phyloP scores from a whole-genome alignment of 805 yeast species.

The Ogataea trehalophila region DNA sequence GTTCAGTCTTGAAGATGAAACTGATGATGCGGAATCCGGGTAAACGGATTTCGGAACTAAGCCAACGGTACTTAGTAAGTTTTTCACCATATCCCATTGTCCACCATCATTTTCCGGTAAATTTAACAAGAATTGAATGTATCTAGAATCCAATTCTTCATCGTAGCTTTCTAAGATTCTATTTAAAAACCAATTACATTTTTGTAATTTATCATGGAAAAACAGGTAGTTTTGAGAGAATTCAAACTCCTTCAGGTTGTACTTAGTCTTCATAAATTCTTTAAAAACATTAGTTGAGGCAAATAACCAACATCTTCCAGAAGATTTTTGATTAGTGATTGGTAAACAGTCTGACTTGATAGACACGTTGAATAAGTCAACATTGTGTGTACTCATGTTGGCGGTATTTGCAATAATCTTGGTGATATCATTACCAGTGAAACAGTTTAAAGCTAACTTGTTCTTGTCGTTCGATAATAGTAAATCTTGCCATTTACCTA shows the following conservation, averaged over 20 bases:
- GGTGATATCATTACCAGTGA: slow-evolving; percentile 43
- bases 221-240: slow-evolving; percentile 75
- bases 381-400: slow-evolving; percentile 24
- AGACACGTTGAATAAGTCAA: slow-evolving; percentile 39
- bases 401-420: slow-evolving; percentile 36
- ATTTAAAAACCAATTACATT: slow-evolving; percentile 75
- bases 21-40: slow-evolving; percentile 64
- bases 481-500: slow-evolving; percentile 42
- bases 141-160: slow-evolving; percentile 66
- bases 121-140: slow-evolving; percentile 57
- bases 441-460: slow-evolving; percentile 48
- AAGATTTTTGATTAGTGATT: slow-evolving; percentile 66
- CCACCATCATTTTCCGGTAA: slow-evolving; percentile 84
- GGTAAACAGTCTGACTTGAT: slow-evolving; percentile 55
- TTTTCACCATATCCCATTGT: slow-evolving; percentile 83
- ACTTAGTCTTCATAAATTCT: slow-evolving; percentile 54
- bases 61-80: slow-evolving; percentile 74
- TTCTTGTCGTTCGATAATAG: slow-evolving; percentile 45
- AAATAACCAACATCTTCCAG: slow-evolving; percentile 89
- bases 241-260: slow-evolving; percentile 65
- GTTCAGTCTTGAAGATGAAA: slow-evolving; percentile 54
- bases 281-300: slow-evolving; percentile 79
- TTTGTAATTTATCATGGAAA: slow-evolving; percentile 84
- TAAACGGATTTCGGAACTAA: slow-evolving; percentile 68
- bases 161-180: slow-evolving; percentile 65